Evolutionary conservation across 2,329 filamentous ascomycete genomes (phyloP).

Genomic region (Cytospora leucostoma): DNA sequence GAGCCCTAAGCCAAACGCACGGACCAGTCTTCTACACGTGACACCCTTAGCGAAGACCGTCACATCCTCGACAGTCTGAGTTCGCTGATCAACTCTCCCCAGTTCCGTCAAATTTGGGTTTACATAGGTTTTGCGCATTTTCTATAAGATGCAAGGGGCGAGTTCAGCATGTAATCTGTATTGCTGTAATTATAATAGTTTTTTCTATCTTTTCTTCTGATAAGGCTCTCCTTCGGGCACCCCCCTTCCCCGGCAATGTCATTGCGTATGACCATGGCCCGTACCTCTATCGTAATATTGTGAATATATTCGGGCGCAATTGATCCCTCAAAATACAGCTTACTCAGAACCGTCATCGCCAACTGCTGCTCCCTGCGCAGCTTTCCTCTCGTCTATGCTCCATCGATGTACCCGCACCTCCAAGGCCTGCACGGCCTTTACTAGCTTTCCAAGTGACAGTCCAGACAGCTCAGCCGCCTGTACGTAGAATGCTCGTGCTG

Average conservation of each 20-base stretch:
- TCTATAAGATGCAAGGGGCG: too few relatives aligned
- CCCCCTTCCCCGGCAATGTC: background rate
- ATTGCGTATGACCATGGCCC: background rate
- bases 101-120: background rate
- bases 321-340: background rate
- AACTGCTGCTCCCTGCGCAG: background rate
- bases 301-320: background rate
- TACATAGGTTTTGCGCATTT: too few relatives aligned
- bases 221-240: background rate
- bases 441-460: conserved; percentile 38
- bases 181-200: background rate
- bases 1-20: conserved; percentile 3
- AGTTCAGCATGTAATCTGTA: too few relatives aligned
- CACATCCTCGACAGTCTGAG: background rate
- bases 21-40: conserved; percentile 6
- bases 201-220: background rate
- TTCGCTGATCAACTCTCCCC: background rate
- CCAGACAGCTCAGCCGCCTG: conserved; percentile 44
- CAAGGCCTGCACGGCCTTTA: conserved; percentile 40
- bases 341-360: conserved; percentile 18
- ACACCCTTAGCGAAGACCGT: conserved; percentile 1
- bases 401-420: conserved; percentile 41
- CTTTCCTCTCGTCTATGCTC: conserved; percentile 34
- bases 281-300: background rate
- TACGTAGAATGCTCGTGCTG: conserved; percentile 45